Conservation (phyloP, 2,329 filamentous ascomycete genomes). For the Chaetomium strumarium region DNA sequence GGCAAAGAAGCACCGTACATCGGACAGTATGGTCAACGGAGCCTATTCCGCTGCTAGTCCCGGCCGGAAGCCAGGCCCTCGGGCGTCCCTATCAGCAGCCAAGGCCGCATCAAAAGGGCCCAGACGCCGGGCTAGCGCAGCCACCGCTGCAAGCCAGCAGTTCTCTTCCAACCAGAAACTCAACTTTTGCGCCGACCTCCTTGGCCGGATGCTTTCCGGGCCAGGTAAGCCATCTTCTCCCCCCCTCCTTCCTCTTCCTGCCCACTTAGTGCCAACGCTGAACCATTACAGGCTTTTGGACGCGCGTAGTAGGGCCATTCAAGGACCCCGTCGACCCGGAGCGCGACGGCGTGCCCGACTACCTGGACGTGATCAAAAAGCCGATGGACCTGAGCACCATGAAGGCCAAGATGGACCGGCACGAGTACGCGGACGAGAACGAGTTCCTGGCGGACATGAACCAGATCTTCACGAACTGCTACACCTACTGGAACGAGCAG, state of each 20-base stretch:
- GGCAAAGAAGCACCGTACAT: slow-evolving; percentile 41
- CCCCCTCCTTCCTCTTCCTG: neutral
- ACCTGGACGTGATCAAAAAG: slow-evolving; percentile 53
- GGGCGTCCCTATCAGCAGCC: slow-evolving; percentile 29
- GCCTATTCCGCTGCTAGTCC: slow-evolving; percentile 11
- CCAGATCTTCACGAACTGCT: slow-evolving; percentile 59
- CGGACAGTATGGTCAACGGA: slow-evolving; percentile 29
- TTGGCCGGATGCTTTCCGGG: slow-evolving; percentile 55
- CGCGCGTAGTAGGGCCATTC: slow-evolving; percentile 58
- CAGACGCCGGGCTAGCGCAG: slow-evolving; percentile 29
- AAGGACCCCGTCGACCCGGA: slow-evolving; percentile 52
- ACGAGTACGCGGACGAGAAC: slow-evolving; percentile 45
- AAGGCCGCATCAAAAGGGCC: slow-evolving; percentile 27
- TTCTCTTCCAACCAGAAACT: slow-evolving; percentile 43
- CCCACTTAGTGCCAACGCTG: neutral
- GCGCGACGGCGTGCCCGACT: slow-evolving; percentile 53
- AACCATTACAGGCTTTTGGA: slow-evolving; percentile 54
- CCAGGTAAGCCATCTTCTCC: slow-evolving; percentile 40
- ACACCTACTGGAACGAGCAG: slow-evolving; percentile 54
- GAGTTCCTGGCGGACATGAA: slow-evolving; percentile 54
- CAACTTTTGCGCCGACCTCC: slow-evolving; percentile 52
- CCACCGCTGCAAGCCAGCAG: slow-evolving; percentile 26
- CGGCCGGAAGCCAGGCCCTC: slow-evolving; percentile 27
- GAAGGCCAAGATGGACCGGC: slow-evolving; percentile 53
- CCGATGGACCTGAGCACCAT: slow-evolving; percentile 59